Base-by-base conservation (phyloP, 1,284 basidiomycete species). In the Cryptococcus sp. region DNA sequence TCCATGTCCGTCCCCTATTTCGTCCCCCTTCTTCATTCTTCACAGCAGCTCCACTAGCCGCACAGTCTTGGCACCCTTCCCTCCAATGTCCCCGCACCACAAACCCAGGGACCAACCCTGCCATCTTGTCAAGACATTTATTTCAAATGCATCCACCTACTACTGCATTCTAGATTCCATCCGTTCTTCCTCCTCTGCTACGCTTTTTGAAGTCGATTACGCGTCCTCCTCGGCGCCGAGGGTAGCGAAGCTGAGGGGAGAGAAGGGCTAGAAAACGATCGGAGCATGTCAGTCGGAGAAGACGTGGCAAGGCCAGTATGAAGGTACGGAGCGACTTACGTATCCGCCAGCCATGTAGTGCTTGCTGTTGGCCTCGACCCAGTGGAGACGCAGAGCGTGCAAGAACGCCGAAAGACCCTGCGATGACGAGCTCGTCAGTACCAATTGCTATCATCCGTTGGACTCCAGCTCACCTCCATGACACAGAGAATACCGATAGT, bases 331-430 rank as follows among this genome's bases (percentile, higher is more conserved):
- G 33, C 33, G 43, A 58, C 58, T 61, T 50, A 64, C 57, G 53
- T 91, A 86, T 70, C 93, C 91, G 59, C 84, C 87, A 39, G 91
- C 93, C 78, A 88, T 86, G 78, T 90, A 97, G 76, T 94, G 91
- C 82, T 98, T 98, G 79, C 91, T 92, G 80, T 94, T 94, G 50
- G 87, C 89, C 78, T 98, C 94, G 63, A 97, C 94, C 80, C 95
- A 98, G 77, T 97, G 94, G 66, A 98, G 82, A 77, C 96, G 88
- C 61, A 98, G 83, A 8, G 95, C 94, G 77, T 98, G 95, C 69
- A 98, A 78, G 80, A 98, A 97, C 43, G 92, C 93, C 61, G 89
- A 92, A 50, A 96, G 81, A 63, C 93, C 93, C 88, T 90, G 15
- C 52, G 28, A 49, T 37, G 16, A 56, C 60, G 60, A 53, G 51